Percentiles rank a stretch among this genome's conserved stretches.
Evolutionary conservation across 2,329 filamentous ascomycete species (phyloP).

Genomic region (Diplodia scrobiculata): DNA sequence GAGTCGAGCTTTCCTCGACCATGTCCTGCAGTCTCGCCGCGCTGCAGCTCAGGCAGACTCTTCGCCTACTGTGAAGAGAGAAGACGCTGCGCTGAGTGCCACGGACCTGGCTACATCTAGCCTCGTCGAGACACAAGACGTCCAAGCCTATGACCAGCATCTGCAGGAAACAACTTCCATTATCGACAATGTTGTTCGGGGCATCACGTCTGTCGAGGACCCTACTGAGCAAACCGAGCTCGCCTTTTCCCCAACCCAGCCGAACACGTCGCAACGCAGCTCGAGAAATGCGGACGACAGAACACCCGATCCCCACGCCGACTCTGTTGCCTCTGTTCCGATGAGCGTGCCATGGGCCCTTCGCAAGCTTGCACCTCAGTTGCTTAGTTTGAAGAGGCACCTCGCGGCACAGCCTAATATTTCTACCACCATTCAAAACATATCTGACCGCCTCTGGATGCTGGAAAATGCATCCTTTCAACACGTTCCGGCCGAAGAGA

Average conservation of each 20-base stretch:
- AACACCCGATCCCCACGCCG: background rate
- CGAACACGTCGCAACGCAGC: constrained; percentile 4
- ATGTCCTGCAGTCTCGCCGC: constrained; percentile 5
- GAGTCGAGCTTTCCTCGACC: constrained; percentile 16
- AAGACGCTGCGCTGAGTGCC: constrained; percentile 49
- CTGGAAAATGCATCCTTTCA: constrained; percentile 73
- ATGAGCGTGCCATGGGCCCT: constrained; percentile 29
- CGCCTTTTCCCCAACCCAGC: background rate
- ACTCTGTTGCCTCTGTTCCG: background rate
- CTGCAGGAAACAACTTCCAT: constrained; percentile 39
- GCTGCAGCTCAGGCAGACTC: background rate
- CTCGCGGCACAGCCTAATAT: constrained; percentile 46
- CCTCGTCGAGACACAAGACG: constrained; percentile 47
- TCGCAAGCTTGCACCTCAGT: constrained; percentile 40
- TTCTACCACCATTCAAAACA: constrained; percentile 57
- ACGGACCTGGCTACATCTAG: constrained; percentile 55
- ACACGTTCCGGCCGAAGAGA: constrained; percentile 66
- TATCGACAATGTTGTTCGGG: constrained; percentile 2
- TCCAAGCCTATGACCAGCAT: constrained; percentile 40
- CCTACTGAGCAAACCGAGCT: background rate
- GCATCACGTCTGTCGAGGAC: background rate
- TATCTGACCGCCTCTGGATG: constrained; percentile 66
- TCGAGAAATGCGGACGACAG: background rate
- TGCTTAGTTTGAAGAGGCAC: constrained; percentile 43
- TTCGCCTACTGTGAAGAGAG: constrained; percentile 32